These are phyloP conservation scores for Russula vinacea DNA, from an alignment of 768 basidiomycete genomes.

Conservation along the genomic window DNA sequence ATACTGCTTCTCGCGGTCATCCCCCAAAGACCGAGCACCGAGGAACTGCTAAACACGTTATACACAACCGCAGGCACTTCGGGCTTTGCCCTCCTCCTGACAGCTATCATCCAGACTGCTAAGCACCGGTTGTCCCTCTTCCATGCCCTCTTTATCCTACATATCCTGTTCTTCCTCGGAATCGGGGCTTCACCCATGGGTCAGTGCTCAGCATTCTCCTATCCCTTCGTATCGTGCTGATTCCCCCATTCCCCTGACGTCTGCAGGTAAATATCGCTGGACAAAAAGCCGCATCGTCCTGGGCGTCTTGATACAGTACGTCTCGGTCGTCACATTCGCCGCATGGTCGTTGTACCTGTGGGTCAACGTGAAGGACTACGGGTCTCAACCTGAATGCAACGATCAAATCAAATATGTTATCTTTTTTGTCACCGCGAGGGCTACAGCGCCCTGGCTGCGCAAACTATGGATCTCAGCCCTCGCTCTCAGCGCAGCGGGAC, in stretches of 20 bases:
- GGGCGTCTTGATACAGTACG: constrained; percentile 7
- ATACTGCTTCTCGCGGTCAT: constrained; percentile 15
- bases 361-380: neutral
- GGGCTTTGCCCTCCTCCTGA: constrained; percentile 23
- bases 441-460: constrained; percentile 22
- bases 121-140: constrained; percentile 5
- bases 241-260: neutral
- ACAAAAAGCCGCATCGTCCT: constrained; percentile 13
- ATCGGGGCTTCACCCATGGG: constrained; percentile 12
- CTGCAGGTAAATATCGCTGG: constrained; percentile 26
- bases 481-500: constrained; percentile 5
- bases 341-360: constrained; percentile 22
- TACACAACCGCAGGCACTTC: constrained; percentile 7
- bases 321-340: constrained; percentile 4
- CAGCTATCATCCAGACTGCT: constrained; percentile 18
- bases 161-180: constrained; percentile 24
- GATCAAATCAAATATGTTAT: constrained; percentile 18
- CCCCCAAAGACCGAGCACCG: constrained; percentile 9
- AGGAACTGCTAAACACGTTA: constrained; percentile 6
- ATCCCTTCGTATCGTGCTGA: neutral
- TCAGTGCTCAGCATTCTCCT: neutral
- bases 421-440: constrained; percentile 11
- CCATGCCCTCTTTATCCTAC: constrained; percentile 21
- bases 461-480: constrained; percentile 7
- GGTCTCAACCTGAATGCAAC: neutral